A percentile compares a stretch with the other conserved stretches of the same genome.
Evolutionary conservation across 805 yeast species (phyloP).

Genomic region (Hemisphaericaspora nanyangensis): DNA sequence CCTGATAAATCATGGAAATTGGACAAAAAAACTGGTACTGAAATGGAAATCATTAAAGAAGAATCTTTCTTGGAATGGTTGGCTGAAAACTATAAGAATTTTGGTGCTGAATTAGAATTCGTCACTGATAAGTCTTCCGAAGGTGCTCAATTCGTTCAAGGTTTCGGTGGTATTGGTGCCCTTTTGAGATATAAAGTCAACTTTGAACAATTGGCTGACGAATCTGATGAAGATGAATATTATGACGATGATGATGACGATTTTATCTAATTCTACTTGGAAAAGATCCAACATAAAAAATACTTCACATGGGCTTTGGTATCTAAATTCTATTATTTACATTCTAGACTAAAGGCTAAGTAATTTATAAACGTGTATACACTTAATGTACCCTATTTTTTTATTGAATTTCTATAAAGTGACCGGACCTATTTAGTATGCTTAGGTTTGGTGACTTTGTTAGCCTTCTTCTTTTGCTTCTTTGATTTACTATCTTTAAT

Average conservation of each 20-base stretch:
- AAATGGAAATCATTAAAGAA: conserved; percentile 86
- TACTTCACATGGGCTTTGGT: too few relatives aligned
- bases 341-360: too few relatives aligned
- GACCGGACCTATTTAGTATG: too few relatives aligned
- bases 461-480: conserved; percentile 8
- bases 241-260: conserved; percentile 64
- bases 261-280: conserved; percentile 5
- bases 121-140: conserved; percentile 95
- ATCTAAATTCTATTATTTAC: too few relatives aligned
- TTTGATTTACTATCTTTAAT: conserved; percentile 26
- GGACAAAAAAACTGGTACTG: conserved; percentile 84
- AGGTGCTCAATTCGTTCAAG: conserved; percentile 97
- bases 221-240: conserved; percentile 78
- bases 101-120: conserved; percentile 94
- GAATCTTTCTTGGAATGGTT: conserved; percentile 92
- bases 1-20: conserved; percentile 71
- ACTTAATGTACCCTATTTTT: too few relatives aligned
- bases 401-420: too few relatives aligned
- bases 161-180: conserved; percentile 99
- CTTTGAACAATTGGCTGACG: conserved; percentile 91
- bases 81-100: conserved; percentile 91
- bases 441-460: conserved; percentile 5
- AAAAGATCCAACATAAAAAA: too few relatives aligned
- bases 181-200: conserved; percentile 93
- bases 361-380: too few relatives aligned